A percentile compares a stretch with the other conserved stretches of the same genome.
phyloP scores from a whole-genome alignment of 2,329 filamentous ascomycete genomes.

The Beauveria pseudobassiana region DNA sequence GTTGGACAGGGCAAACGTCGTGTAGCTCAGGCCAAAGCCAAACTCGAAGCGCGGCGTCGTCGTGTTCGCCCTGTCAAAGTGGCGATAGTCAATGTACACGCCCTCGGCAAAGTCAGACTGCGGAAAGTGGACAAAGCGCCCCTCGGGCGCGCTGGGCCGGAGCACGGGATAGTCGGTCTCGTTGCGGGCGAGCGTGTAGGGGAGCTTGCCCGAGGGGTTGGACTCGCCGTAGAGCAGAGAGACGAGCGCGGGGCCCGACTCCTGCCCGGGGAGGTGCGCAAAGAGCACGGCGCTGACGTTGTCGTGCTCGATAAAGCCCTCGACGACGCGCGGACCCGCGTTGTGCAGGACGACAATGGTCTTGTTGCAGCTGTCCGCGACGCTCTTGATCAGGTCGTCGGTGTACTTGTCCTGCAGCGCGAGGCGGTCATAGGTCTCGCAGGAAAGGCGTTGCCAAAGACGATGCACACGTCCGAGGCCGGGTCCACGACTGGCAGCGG shows the following conservation, averaged over 20 bases:
- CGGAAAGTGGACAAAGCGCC: slow-evolving; percentile 43
- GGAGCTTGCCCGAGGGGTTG: slow-evolving; percentile 50
- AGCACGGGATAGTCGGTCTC: slow-evolving; percentile 47
- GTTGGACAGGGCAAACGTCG: slow-evolving; percentile 41
- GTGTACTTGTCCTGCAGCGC: slow-evolving; percentile 59
- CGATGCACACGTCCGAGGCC: slow-evolving; percentile 56
- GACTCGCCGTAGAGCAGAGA: slow-evolving; percentile 50
- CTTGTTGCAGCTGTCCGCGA: slow-evolving; percentile 51
- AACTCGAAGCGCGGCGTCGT: slow-evolving; percentile 44
- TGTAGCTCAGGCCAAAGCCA: slow-evolving; percentile 50
- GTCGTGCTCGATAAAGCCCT: slow-evolving; percentile 52
- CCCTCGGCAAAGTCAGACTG: slow-evolving; percentile 46
- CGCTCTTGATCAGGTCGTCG: slow-evolving; percentile 47
- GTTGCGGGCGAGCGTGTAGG: slow-evolving; percentile 53
- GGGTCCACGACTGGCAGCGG: slow-evolving; percentile 40
- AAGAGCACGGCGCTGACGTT: slow-evolving; percentile 59
- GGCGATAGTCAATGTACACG: slow-evolving; percentile 46
- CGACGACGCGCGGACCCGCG: slow-evolving; percentile 52
- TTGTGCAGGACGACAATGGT: slow-evolving; percentile 61
- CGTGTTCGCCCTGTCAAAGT: slow-evolving; percentile 42
- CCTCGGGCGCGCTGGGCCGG: slow-evolving; percentile 35
- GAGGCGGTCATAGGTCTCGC: slow-evolving; percentile 61
- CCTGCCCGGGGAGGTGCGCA: slow-evolving; percentile 58
- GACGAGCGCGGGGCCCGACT: slow-evolving; percentile 48
- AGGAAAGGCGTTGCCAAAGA: slow-evolving; percentile 63